These are phyloP conservation scores for Leersia perrieri DNA, from an alignment of 176 grass and related monocot genomes.

Conservation along the genomic window DNA sequence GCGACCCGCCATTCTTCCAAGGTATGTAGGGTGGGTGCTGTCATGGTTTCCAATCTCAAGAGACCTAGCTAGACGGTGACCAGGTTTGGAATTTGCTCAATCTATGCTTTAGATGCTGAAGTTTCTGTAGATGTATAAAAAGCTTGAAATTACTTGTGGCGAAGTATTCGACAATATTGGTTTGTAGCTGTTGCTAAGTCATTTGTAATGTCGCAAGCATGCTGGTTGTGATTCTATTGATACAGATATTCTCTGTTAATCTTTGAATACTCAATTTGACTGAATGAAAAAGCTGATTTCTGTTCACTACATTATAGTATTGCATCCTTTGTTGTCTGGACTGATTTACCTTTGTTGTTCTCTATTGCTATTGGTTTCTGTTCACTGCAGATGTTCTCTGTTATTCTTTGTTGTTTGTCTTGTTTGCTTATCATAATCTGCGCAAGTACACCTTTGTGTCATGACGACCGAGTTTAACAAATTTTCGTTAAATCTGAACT, in stretches of 20 bases:
- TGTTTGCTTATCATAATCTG: neutral
- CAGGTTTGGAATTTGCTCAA: too few relatives aligned
- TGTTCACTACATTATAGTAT: neutral
- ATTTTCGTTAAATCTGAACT: neutral
- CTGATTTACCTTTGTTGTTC: too few relatives aligned
- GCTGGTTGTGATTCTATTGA: neutral
- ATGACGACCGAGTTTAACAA: neutral
- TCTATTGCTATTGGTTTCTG: too few relatives aligned
- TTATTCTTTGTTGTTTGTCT: neutral
- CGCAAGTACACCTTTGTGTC: neutral
- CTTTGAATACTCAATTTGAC: neutral
- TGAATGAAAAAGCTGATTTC: neutral
- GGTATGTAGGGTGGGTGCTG: neutral
- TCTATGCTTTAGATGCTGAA: neutral
- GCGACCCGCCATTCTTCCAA: constrained; percentile 22
- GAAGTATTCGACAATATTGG: neutral
- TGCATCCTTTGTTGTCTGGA: neutral
- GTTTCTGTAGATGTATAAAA: neutral
- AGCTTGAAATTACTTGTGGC: neutral
- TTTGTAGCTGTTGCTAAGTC: neutral
- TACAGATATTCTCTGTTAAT: neutral
- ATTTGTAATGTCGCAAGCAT: neutral
- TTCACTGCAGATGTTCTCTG: too few relatives aligned
- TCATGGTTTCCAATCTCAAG: neutral
- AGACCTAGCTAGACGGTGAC: neutral